Conservation (phyloP, 345 rosid genomes). For the Salix caprea region DNA sequence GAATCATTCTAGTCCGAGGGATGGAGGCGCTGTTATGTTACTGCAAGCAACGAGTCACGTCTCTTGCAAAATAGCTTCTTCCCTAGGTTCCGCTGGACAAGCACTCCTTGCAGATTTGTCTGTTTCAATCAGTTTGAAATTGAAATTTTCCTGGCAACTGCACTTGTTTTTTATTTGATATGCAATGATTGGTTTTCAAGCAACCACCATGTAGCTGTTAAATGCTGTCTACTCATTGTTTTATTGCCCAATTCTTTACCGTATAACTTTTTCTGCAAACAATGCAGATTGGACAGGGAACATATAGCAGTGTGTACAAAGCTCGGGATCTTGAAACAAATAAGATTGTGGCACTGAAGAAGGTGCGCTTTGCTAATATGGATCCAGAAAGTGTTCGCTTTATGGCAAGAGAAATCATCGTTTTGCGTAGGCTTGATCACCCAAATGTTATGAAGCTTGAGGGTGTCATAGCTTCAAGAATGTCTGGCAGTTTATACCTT, state of each 20-base stretch:
- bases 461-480: conserved; percentile 60
- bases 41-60: background rate
- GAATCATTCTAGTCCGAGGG: background rate
- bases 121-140: background rate
- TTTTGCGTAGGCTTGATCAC: conserved; percentile 62
- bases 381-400: conserved; percentile 71
- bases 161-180: background rate
- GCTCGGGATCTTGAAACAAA: conserved; percentile 63
- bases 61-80: background rate
- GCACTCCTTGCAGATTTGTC: background rate
- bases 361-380: conserved; percentile 67
- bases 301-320: conserved; percentile 71
- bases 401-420: conserved; percentile 70
- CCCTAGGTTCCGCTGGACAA: background rate
- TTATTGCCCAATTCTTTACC: background rate
- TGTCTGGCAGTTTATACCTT: conserved; percentile 62
- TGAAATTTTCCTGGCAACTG: background rate
- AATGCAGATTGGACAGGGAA: conserved; percentile 72
- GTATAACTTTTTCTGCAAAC: background rate
- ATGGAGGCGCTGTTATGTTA: background rate
- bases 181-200: background rate
- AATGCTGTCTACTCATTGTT: background rate
- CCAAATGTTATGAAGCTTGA: conserved; percentile 76
- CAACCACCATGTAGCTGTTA: background rate
- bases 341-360: conserved; percentile 64